Conservation (phyloP, 2,329 filamentous ascomycete genomes). For the Aulographum hederae region DNA sequence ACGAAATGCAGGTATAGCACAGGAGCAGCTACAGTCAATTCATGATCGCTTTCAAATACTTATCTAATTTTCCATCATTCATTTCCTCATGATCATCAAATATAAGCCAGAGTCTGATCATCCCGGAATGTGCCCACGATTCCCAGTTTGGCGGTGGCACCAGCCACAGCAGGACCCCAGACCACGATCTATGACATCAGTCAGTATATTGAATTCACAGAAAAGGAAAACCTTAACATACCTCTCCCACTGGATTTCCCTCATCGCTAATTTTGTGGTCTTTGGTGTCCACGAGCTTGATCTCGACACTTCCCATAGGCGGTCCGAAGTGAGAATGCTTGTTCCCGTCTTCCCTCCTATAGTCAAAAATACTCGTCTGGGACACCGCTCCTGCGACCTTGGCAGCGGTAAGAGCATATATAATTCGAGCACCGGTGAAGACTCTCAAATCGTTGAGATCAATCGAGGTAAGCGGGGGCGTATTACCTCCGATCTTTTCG, state of each 20-base stretch:
- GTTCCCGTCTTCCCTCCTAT: slow-evolving; percentile 36
- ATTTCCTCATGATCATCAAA: too few species aligned
- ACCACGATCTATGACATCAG: slow-evolving; percentile 41
- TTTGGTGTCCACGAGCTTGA: slow-evolving; percentile 49
- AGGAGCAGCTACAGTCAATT: too few species aligned
- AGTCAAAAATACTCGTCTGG: slow-evolving; percentile 79
- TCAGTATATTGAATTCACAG: background rate
- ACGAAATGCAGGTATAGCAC: too few species aligned
- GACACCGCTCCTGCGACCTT: slow-evolving; percentile 77
- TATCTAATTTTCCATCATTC: too few species aligned
- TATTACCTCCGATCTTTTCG: slow-evolving; percentile 40
- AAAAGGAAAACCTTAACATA: slow-evolving; percentile 3
- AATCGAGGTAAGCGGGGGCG: slow-evolving; percentile 44
- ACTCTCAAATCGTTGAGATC: slow-evolving; percentile 67
- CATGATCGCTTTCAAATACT: too few species aligned
- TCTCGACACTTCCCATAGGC: slow-evolving; percentile 61
- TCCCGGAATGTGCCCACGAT: slow-evolving; percentile 46
- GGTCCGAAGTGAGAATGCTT: slow-evolving; percentile 57
- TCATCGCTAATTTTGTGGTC: slow-evolving; percentile 45
- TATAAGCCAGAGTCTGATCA: slow-evolving; percentile 52
- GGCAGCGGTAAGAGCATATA: slow-evolving; percentile 70
- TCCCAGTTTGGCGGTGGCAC: slow-evolving; percentile 44
- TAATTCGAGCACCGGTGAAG: slow-evolving; percentile 59
- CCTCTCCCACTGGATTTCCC: slow-evolving; percentile 18
- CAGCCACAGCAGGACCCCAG: slow-evolving; percentile 55